Percentiles rank a stretch among this genome's conserved stretches.
These are phyloP conservation scores for Trichoderma sp. DNA, from an alignment of 2,329 filamentous ascomycete genomes.

Conservation along the genomic window DNA sequence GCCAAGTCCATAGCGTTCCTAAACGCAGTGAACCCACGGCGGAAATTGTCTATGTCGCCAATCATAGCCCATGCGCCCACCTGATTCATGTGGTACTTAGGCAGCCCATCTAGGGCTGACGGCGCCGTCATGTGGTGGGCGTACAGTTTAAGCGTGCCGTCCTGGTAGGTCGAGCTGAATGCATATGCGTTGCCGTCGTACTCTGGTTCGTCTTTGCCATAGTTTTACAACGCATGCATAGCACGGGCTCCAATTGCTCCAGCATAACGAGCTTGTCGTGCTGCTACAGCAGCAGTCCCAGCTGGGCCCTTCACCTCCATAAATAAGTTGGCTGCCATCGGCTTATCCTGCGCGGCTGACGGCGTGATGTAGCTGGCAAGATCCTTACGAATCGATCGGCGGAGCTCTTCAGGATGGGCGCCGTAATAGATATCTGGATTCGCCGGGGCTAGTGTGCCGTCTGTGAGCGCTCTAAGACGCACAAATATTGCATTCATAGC, in stretches of 20 bases:
- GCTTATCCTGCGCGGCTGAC: slow-evolving; percentile 28
- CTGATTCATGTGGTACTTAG: slow-evolving; percentile 42
- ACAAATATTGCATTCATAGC: slow-evolving; percentile 27
- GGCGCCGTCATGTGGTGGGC: slow-evolving; percentile 37
- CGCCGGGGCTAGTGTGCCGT: slow-evolving; percentile 31
- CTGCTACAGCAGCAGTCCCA: slow-evolving; percentile 30
- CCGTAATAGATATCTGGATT: slow-evolving; percentile 38
- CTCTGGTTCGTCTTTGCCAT: slow-evolving; percentile 27
- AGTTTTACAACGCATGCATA: slow-evolving; percentile 39
- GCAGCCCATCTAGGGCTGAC: slow-evolving; percentile 28
- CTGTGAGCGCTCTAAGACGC: slow-evolving; percentile 37
- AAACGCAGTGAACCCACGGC: slow-evolving; percentile 36
- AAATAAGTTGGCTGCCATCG: slow-evolving; percentile 41
- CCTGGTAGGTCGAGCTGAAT: slow-evolving; percentile 38
- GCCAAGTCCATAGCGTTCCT: slow-evolving; percentile 35
- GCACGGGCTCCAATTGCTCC: slow-evolving; percentile 37
- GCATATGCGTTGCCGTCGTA: slow-evolving; percentile 41
- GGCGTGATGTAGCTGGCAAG: slow-evolving; percentile 33
- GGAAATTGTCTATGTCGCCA: slow-evolving; percentile 29
- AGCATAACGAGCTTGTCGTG: slow-evolving; percentile 37
- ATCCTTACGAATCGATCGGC: slow-evolving; percentile 26
- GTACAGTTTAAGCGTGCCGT: slow-evolving; percentile 37
- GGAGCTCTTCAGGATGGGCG: slow-evolving; percentile 30
- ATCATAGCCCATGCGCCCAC: slow-evolving; percentile 29
- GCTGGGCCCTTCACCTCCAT: slow-evolving; percentile 38